Conservation (phyloP, 2,329 filamentous ascomycete species). For the Talaromyces sp. region DNA sequence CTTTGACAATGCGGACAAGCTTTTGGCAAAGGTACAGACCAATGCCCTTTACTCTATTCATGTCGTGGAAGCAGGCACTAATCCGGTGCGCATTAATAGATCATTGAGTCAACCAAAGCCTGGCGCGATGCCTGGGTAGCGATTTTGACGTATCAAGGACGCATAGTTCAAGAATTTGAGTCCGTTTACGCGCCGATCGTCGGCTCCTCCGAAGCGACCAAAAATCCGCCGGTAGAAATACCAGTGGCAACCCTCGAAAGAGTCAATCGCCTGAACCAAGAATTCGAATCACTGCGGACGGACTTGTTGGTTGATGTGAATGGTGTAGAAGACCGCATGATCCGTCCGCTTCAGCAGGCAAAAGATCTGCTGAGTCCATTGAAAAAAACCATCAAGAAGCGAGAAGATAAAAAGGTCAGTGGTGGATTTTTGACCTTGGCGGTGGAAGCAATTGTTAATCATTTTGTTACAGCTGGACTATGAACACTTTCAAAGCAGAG, state of each 20-base stretch:
- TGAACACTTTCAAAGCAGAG: slow-evolving; percentile 70
- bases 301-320: slow-evolving; percentile 70
- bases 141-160: slow-evolving; percentile 66
- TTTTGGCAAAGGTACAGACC: slow-evolving; percentile 63
- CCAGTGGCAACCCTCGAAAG: slow-evolving; percentile 61
- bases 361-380: slow-evolving; percentile 67
- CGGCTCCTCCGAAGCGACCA: slow-evolving; percentile 58
- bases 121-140: slow-evolving; percentile 78
- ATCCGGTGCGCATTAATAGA: slow-evolving; percentile 44
- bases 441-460: neutral
- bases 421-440: neutral
- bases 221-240: slow-evolving; percentile 57
- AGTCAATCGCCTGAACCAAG: slow-evolving; percentile 61
- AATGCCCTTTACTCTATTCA: neutral
- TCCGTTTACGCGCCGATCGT: slow-evolving; percentile 73
- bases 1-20: slow-evolving; percentile 73
- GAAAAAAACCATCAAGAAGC: slow-evolving; percentile 79
- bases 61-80: neutral
- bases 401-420: slow-evolving; percentile 69
- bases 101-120: slow-evolving; percentile 69
- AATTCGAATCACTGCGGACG: slow-evolving; percentile 66
- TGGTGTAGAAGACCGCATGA: slow-evolving; percentile 66
- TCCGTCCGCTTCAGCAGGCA: slow-evolving; percentile 66
- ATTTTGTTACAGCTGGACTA: slow-evolving; percentile 60
- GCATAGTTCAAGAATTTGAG: slow-evolving; percentile 65